These are phyloP conservation scores for Rhizopus sp. DNA, from an alignment of 371 early-diverging fungal genomes.

Conservation along the genomic window DNA sequence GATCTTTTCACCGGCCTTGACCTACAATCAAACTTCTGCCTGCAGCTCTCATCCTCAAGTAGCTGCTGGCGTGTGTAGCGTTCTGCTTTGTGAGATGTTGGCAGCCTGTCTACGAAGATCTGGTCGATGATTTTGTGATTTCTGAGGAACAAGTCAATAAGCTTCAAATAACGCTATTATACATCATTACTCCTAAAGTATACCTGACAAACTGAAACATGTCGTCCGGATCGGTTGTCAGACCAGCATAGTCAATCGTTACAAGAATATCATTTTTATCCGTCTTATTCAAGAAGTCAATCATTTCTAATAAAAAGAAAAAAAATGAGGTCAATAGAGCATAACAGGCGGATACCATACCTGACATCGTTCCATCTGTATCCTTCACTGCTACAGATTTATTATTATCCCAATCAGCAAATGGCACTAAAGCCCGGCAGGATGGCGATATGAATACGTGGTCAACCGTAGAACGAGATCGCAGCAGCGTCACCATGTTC, in stretches of 20 bases:
- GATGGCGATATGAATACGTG: slow-evolving; percentile 3
- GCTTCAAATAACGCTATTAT: slow-evolving; percentile 11
- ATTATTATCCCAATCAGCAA: slow-evolving; percentile 7
- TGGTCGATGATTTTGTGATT: slow-evolving; percentile 11
- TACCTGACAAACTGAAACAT: slow-evolving; percentile 11
- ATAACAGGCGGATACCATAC: slow-evolving; percentile 10
- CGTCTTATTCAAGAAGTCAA: slow-evolving; percentile 7
- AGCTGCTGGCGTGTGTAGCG: slow-evolving; percentile 12
- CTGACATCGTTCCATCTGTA: slow-evolving; percentile 8
- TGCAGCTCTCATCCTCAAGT: slow-evolving; percentile 8
- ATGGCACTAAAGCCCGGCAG: neutral
- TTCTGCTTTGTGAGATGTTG: slow-evolving; percentile 16
- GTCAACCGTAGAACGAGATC: slow-evolving; percentile 8
- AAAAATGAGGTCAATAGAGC: slow-evolving; percentile 6
- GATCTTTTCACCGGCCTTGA: slow-evolving; percentile 12
- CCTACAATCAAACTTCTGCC: slow-evolving; percentile 12
- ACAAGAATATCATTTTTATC: slow-evolving; percentile 8
- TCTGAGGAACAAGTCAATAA: slow-evolving; percentile 6
- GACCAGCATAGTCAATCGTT: slow-evolving; percentile 13
- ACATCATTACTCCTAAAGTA: slow-evolving; percentile 7
- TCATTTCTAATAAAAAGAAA: slow-evolving; percentile 8
- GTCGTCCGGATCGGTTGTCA: slow-evolving; percentile 16
- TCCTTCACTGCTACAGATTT: slow-evolving; percentile 2
- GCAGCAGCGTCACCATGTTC: too few species aligned
- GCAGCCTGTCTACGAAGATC: too few species aligned